Evolutionary conservation across 2,329 filamentous ascomycete genomes (phyloP).

Genomic region (Cercospora nicotianae): DNA sequence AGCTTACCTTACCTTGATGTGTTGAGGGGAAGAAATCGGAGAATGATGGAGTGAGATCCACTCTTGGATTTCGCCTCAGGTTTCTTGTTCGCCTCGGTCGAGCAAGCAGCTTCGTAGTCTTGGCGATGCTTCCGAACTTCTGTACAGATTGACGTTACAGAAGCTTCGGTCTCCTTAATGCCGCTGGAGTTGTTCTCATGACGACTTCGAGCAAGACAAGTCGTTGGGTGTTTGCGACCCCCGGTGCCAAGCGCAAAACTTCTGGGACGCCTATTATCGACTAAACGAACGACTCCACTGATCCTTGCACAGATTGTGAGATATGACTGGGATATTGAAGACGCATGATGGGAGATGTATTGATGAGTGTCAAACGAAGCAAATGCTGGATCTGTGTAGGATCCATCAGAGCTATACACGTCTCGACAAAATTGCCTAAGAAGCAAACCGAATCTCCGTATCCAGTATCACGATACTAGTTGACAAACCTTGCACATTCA

Average conservation of each 20-base stretch:
- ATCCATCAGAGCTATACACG: no score
- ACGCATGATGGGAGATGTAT: no score
- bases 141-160: no score
- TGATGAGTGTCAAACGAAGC: background rate
- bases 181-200: no score
- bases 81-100: background rate
- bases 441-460: constrained; percentile 7
- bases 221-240: no score
- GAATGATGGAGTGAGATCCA: background rate
- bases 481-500: constrained; percentile 23
- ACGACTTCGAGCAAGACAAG: no score
- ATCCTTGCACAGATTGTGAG: background rate
- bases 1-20: background rate
- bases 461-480: constrained; percentile 31
- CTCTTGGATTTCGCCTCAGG: background rate
- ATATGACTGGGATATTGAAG: background rate
- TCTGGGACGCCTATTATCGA: background rate
- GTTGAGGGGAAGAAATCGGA: background rate
- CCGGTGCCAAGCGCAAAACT: background rate
- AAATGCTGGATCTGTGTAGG: background rate
- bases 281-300: background rate
- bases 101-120: no score
- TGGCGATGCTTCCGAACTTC: no score
- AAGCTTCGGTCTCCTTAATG: no score
- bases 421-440: background rate